phyloP scores from a whole-genome alignment of 371 early-diverging fungal genomes.

The Mucor mucedo region DNA sequence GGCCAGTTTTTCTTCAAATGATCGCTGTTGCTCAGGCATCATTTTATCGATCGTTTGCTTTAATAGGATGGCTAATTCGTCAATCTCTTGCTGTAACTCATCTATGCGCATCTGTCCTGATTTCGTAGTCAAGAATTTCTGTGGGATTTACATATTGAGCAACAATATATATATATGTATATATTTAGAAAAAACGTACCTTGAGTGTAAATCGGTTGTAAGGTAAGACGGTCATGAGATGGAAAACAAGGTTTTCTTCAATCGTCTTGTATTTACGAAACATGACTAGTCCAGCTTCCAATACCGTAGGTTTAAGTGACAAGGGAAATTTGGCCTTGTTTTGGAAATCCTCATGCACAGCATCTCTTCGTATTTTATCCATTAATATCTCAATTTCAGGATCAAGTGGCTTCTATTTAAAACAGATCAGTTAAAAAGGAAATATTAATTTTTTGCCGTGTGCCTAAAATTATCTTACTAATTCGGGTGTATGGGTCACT shows the following conservation, averaged over 20 bases:
- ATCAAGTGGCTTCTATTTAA: slow-evolving; percentile 35
- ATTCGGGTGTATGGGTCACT: neutral
- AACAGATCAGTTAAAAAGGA: neutral
- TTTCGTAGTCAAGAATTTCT: slow-evolving; percentile 54
- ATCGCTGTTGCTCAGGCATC: slow-evolving; percentile 46
- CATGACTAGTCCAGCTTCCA: slow-evolving; percentile 48
- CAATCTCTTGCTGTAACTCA: slow-evolving; percentile 46
- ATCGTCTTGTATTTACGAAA: slow-evolving; percentile 40
- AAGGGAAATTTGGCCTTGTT: slow-evolving; percentile 55
- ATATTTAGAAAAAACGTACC: slow-evolving; percentile 27
- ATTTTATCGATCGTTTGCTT: slow-evolving; percentile 38
- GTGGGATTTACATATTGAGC: neutral
- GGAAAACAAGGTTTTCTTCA: slow-evolving; percentile 48
- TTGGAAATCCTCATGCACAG: slow-evolving; percentile 36
- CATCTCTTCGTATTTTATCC: slow-evolving; percentile 35
- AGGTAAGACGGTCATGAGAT: slow-evolving; percentile 56
- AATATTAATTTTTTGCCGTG: neutral
- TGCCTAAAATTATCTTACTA: slow-evolving; percentile 15
- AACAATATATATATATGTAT: no score
- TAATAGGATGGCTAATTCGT: slow-evolving; percentile 32
- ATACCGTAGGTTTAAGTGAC: slow-evolving; percentile 46
- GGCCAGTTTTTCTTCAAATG: slow-evolving; percentile 33
- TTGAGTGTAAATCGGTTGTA: slow-evolving; percentile 57
- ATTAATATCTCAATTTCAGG: slow-evolving; percentile 35
- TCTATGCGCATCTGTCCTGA: slow-evolving; percentile 42